Base-by-base conservation (phyloP, 139 green algal genomes). In the Tetradesmus lagerheimii region DNA sequence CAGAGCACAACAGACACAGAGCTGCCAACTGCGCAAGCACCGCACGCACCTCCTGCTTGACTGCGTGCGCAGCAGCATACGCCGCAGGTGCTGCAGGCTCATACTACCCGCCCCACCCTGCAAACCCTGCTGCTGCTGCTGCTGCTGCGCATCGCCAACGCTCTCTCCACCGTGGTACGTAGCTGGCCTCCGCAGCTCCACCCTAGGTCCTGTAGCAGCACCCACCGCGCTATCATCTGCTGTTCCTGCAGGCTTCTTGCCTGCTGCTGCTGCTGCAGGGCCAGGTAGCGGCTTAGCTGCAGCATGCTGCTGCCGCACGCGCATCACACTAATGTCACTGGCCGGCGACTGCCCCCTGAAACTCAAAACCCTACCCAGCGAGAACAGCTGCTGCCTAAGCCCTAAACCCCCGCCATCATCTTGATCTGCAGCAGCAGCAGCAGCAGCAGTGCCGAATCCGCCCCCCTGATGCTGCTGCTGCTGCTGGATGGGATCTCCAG, bases 241-340 rank as follows among this genome's bases (percentile, higher is more conserved):
- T 34, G n/a, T 41, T 71, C 27, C 45, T 86, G 45, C 47, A 38
- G 45, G 25, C 80, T 34, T n/a, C 35, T 38, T 79, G 6, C 80
- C 80, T 86, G 45, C 47, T 74, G n/a, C n/a, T 20, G 31, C 80
- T 74, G 80, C 80, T 66, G 43, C 43, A n/a, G 41, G 29, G 12
- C 80, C n/a, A n/a, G 71, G 1, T 23, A n/a, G 71, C 71, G 31
- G 71, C 71, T 20, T 79, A 15, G 2, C 4, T 39, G 57, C 47
- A 50, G 45, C 31, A 45, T n/a, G 15, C 45, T 86, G 80, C 45
- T 75, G 45, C 3, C 29, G 47, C 80, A 62, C 4, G 12, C 71
- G n/a, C 15, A 80, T 38, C 41, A 62, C 31, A 35, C 64, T 88
- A 39, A 62, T 66, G 41, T 64, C 83, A n/a, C 62, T 88, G n/a